Conservation (phyloP, 2,329 filamentous ascomycete species). For the Xylariaceae sp. region DNA sequence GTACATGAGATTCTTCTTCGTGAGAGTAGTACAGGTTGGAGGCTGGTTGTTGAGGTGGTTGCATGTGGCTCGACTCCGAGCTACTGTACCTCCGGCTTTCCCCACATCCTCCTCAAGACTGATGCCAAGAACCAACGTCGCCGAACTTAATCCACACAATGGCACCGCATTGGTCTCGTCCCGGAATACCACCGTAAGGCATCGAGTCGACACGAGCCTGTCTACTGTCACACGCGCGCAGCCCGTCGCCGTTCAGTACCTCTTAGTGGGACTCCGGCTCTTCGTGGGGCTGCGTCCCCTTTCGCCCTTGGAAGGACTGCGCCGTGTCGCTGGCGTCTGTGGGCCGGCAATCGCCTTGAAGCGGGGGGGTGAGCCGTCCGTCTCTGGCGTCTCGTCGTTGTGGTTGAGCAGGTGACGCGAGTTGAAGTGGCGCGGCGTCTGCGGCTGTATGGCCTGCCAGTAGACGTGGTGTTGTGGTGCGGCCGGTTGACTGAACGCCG, state of each 20-base stretch:
- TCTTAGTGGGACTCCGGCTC: conserved; percentile 40
- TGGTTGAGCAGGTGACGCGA: conserved; percentile 11
- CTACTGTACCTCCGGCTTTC: no score
- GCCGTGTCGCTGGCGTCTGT: conserved; percentile 21
- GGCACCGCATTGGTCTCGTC: no score
- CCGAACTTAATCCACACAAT: no score
- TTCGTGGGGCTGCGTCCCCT: conserved; percentile 26
- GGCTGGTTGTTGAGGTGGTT: no score
- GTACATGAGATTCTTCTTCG: no score
- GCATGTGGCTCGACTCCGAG: no score
- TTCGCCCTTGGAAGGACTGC: conserved; percentile 41
- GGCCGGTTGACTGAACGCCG: conserved; percentile 12
- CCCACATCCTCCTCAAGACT: no score
- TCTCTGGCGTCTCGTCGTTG: conserved; percentile 34
- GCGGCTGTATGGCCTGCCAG: conserved; percentile 22
- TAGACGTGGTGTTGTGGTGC: conserved; percentile 18
- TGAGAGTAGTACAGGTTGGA: no score
- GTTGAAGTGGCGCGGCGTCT: conserved; percentile 19
- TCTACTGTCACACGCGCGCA: background rate
- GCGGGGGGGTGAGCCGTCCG: conserved; percentile 38
- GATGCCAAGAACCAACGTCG: no score
- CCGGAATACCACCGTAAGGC: no score
- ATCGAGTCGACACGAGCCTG: background rate
- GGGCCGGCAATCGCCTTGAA: conserved; percentile 33
- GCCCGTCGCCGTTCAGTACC: conserved; percentile 17